Conservation (phyloP, 768 basidiomycete genomes). For the Trametes cubensis region DNA sequence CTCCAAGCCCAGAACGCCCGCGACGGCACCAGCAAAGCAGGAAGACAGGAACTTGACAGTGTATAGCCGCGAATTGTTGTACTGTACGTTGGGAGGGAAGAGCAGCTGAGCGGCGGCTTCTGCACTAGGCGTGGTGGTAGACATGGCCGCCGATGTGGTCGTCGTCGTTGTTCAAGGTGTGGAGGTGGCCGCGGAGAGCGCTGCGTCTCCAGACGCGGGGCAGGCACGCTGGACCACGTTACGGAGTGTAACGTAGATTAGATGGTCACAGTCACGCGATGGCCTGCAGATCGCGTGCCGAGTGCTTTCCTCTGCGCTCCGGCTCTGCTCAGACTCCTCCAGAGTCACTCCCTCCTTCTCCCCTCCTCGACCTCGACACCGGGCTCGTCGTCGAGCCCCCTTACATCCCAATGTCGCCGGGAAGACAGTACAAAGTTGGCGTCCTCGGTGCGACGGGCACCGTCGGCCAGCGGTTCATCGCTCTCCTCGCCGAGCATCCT, state of each 20-base stretch:
- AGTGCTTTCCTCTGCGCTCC: conserved; percentile 16
- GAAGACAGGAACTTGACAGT: conserved; percentile 81
- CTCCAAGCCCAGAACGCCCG: conserved; percentile 87
- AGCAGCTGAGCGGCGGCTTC: conserved; percentile 58
- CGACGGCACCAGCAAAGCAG: conserved; percentile 84
- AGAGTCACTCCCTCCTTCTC: conserved; percentile 8
- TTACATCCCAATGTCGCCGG: conserved; percentile 24
- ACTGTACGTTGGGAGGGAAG: conserved; percentile 66
- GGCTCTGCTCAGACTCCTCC: conserved; percentile 9
- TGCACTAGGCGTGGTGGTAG: conserved; percentile 43
- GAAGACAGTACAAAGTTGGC: conserved; percentile 55
- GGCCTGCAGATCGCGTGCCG: conserved; percentile 17
- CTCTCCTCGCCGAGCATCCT: conserved; percentile 83
- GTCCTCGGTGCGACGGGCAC: conserved; percentile 90
- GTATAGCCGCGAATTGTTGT: conserved; percentile 57
- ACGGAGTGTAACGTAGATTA: conserved; percentile 1
- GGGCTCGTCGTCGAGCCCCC: conserved; percentile 11
- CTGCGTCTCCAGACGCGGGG: background rate
- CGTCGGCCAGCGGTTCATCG: conserved; percentile 94
- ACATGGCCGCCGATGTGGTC: conserved; percentile 27
- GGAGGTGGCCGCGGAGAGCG: background rate
- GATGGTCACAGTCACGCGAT: conserved; percentile 18
- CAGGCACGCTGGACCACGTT: conserved; percentile 1
- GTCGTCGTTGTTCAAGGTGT: conserved; percentile 9
- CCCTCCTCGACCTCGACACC: background rate